Evolutionary conservation across 192 early-diverging fungal genomes (phyloP).

Genomic region (Coemansia sp.): DNA sequence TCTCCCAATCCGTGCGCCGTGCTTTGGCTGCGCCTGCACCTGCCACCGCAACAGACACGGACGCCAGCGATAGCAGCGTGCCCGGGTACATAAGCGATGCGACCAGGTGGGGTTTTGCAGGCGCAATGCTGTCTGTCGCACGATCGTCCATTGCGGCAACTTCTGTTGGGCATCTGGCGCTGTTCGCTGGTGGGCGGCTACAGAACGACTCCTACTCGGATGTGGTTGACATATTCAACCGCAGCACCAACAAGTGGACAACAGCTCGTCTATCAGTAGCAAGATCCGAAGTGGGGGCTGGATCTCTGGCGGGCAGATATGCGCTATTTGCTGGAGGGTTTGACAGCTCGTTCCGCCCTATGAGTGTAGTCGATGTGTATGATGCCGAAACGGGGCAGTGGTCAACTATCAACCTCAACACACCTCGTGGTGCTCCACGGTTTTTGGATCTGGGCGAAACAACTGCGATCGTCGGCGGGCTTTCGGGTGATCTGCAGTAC

Average conservation of each 20-base stretch:
- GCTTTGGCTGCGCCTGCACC: background rate
- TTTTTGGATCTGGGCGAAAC: conserved; percentile 31
- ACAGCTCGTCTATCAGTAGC: conserved; percentile 24
- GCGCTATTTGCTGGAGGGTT: conserved; percentile 54
- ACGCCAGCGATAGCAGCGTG: background rate
- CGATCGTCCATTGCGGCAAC: conserved; percentile 42
- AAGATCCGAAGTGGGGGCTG: conserved; percentile 38
- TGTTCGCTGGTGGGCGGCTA: conserved; percentile 52
- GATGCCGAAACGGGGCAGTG: conserved; percentile 39
- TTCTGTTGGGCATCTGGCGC: conserved; percentile 32
- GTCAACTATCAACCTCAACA: conserved; percentile 22
- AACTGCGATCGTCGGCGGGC: conserved; percentile 39
- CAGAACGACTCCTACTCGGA: conserved; percentile 37
- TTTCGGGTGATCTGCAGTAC: conserved; percentile 52
- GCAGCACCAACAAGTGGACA: conserved; percentile 33
- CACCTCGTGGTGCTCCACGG: conserved; percentile 32
- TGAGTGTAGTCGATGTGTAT: conserved; percentile 48
- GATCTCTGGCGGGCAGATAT: conserved; percentile 43
- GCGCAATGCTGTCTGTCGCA: conserved; percentile 37
- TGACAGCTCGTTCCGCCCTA: conserved; percentile 28
- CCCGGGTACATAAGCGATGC: conserved; percentile 1
- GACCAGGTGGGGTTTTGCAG: conserved; percentile 32
- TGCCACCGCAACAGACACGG: background rate
- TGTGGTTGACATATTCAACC: conserved; percentile 49
- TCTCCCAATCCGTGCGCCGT: background rate